Conservation (phyloP, 768 basidiomycete species). For the Pulveroboletus sp. region DNA sequence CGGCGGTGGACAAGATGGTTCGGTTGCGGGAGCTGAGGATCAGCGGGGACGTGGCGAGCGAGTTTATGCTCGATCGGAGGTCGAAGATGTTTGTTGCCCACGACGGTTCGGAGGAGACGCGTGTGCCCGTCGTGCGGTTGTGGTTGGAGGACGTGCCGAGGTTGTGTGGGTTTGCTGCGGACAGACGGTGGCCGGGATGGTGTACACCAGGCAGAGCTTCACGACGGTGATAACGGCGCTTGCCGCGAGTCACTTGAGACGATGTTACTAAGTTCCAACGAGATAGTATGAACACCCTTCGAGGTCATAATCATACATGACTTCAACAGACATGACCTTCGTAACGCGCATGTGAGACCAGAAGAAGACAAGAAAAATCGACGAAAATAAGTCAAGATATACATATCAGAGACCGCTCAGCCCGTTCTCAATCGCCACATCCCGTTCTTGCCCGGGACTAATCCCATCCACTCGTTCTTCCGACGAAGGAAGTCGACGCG, state of each 20-base stretch:
- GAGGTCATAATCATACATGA: conserved; percentile 4
- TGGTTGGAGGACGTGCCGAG: conserved; percentile 21
- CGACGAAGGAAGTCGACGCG: conserved; percentile 59
- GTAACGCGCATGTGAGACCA: not conserved
- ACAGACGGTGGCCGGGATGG: conserved; percentile 22
- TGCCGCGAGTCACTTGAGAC: no score
- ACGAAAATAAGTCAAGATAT: not conserved
- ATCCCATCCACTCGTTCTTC: conserved; percentile 48
- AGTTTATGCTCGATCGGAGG: conserved; percentile 21
- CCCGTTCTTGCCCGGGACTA: conserved; percentile 50
- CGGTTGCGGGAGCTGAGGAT: conserved; percentile 14
- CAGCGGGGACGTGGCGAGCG: conserved; percentile 22
- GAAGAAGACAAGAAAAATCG: not conserved
- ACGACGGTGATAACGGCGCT: not conserved
- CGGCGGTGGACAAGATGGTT: conserved; percentile 16
- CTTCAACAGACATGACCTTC: not conserved
- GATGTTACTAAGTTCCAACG: not conserved
- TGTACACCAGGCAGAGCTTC: conserved; percentile 10
- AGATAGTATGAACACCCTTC: not conserved
- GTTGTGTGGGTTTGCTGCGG: conserved; percentile 17
- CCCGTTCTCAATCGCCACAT: conserved; percentile 63
- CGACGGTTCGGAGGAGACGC: not conserved
- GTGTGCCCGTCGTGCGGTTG: conserved; percentile 12
- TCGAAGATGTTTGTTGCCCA: conserved; percentile 15
- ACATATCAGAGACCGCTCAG: conserved; percentile 7